These are phyloP conservation scores for Priceomyces castillae DNA, from an alignment of 805 yeast genomes.

Conservation along the genomic window DNA sequence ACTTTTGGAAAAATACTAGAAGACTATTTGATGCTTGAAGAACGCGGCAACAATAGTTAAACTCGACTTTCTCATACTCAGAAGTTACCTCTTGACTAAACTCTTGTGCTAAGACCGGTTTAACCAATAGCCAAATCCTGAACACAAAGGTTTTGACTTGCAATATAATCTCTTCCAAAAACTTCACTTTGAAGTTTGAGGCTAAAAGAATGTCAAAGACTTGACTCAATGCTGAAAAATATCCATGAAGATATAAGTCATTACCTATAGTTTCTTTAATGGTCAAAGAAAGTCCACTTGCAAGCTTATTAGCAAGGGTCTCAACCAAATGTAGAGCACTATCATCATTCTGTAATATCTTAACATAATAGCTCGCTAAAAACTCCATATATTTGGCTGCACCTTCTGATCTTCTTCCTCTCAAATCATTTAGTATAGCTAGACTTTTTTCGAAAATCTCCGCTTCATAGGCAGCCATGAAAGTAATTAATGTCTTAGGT, in stretches of 20 bases:
- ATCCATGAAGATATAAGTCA: slow-evolving; percentile 63
- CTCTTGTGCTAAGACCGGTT: slow-evolving; percentile 54
- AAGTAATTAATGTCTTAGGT: slow-evolving; percentile 11
- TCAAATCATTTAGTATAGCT: slow-evolving; percentile 35
- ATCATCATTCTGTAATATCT: slow-evolving; percentile 9
- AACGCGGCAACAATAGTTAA: slow-evolving; percentile 79
- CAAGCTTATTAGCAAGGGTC: slow-evolving; percentile 31
- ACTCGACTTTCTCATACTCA: slow-evolving; percentile 45
- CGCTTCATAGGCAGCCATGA: slow-evolving; percentile 14
- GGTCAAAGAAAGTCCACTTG: slow-evolving; percentile 22
- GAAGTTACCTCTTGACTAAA: slow-evolving; percentile 37
- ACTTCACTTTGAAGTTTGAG: slow-evolving; percentile 7
- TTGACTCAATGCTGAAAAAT: slow-evolving; percentile 55
- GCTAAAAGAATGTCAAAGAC: slow-evolving; percentile 27
- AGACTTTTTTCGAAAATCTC: slow-evolving; percentile 17
- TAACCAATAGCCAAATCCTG: slow-evolving; percentile 44
- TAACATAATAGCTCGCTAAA: slow-evolving; percentile 36
- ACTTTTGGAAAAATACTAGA: slow-evolving; percentile 39
- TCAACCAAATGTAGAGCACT: slow-evolving; percentile 25
- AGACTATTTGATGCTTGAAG: slow-evolving; percentile 70
- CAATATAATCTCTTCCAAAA: slow-evolving; percentile 7
- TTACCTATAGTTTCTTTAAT: slow-evolving; percentile 1
- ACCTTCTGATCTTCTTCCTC: slow-evolving; percentile 69
- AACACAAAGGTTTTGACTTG: slow-evolving; percentile 17
- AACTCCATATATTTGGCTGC: slow-evolving; percentile 69